Percentiles rank a stretch among this genome's conserved stretches.
phyloP scores from a whole-genome alignment of 2,329 filamentous ascomycete genomes.

The Ophiosphaerella narmari region DNA sequence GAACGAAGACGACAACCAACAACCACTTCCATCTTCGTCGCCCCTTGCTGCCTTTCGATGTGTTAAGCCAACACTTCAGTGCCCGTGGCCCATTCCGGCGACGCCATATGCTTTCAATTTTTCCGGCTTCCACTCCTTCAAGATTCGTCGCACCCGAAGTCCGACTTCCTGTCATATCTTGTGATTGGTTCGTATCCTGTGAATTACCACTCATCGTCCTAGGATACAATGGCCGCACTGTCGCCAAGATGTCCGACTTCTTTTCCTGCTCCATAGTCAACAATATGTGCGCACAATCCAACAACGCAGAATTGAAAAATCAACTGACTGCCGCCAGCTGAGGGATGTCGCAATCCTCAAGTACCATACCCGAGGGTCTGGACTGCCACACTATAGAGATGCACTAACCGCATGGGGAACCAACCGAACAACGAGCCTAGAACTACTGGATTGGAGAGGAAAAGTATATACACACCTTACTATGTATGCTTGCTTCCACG shows the following conservation, averaged over 20 bases:
- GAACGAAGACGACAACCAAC: slow-evolving; percentile 10
- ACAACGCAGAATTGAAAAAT: neutral
- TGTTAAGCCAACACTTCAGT: neutral
- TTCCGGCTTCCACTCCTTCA: slow-evolving; percentile 5
- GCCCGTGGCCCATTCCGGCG: slow-evolving; percentile 1
- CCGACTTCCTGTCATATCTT: slow-evolving; percentile 13
- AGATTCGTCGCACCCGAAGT: slow-evolving; percentile 5
- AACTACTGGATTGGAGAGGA: neutral
- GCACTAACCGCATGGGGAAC: slow-evolving; percentile 2
- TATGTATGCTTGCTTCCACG: no score
- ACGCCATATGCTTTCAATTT: slow-evolving; percentile 11
- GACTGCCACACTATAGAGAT: neutral
- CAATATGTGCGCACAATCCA: neutral
- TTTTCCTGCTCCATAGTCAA: slow-evolving; percentile 6
- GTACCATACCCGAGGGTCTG: slow-evolving; percentile 2
- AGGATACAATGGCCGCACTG: slow-evolving; percentile 5
- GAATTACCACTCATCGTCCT: slow-evolving; percentile 2
- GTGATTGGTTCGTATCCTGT: neutral
- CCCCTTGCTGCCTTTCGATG: slow-evolving; percentile 9
- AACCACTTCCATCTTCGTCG: slow-evolving; percentile 6
- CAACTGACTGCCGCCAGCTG: neutral
- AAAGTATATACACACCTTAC: neutral
- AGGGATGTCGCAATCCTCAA: neutral
- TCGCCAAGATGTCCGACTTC: slow-evolving; percentile 5
- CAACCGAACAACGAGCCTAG: neutral